Evolutionary conservation across 2,329 filamentous ascomycete genomes (phyloP).

Genomic region (Chaetomiaceae sp.): DNA sequence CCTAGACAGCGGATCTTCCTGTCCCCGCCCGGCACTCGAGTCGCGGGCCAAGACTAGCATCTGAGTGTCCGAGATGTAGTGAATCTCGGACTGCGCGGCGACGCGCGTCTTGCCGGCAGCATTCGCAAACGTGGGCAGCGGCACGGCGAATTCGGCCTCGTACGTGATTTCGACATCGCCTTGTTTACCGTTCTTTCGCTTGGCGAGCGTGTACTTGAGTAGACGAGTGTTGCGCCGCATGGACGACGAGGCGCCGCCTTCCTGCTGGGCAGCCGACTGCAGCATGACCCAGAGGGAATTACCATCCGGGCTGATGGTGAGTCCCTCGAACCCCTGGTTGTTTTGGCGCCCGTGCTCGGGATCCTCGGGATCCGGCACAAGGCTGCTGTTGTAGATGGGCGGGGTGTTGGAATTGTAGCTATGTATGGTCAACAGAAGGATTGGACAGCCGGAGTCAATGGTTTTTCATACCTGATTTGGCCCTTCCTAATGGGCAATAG

Average conservation of each 20-base stretch:
- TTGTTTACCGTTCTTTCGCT: constrained; percentile 34
- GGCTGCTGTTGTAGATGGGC: constrained; percentile 52
- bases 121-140: constrained; percentile 56
- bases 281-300: constrained; percentile 61
- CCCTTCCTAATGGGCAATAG: constrained; percentile 61
- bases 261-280: constrained; percentile 59
- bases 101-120: constrained; percentile 47
- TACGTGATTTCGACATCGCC: constrained; percentile 38
- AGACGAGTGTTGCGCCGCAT: constrained; percentile 57
- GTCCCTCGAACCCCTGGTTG: constrained; percentile 71
- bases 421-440: neutral
- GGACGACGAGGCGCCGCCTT: constrained; percentile 25
- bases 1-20: constrained; percentile 46
- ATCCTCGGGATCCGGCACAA: constrained; percentile 49
- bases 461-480: constrained; percentile 31
- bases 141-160: constrained; percentile 60
- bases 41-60: constrained; percentile 66
- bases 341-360: constrained; percentile 61
- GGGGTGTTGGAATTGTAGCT: constrained; percentile 45
- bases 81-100: constrained; percentile 66
- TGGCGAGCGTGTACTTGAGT: constrained; percentile 61
- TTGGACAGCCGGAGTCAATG: no score
- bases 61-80: constrained; percentile 57
- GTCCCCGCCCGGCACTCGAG: constrained; percentile 54
- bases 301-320: constrained; percentile 60